Evolutionary conservation across 345 rosid genomes (phyloP).

Genomic region (Hypericum perforatum): DNA sequence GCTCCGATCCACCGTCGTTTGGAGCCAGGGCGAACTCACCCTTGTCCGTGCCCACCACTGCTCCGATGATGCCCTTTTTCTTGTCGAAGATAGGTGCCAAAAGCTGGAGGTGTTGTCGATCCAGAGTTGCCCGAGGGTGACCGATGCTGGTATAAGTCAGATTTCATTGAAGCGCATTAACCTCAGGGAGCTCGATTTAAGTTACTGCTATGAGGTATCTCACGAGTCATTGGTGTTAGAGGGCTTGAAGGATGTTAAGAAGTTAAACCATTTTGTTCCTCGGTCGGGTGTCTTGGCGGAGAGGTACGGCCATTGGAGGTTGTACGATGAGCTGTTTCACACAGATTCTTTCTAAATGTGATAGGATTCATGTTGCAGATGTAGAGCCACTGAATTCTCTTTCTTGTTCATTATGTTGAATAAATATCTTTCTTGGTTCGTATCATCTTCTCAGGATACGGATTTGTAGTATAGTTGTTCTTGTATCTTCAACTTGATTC

Average conservation of each 20-base stretch:
- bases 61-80: constrained; percentile 55
- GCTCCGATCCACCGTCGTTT: constrained; percentile 50
- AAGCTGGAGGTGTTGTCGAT: constrained; percentile 50
- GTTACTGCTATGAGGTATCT: constrained; percentile 76
- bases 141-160: constrained; percentile 42
- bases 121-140: too few species aligned
- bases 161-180: constrained; percentile 48
- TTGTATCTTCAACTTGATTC: too few species aligned
- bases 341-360: constrained; percentile 10
- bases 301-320: too few species aligned
- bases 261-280: constrained; percentile 59
- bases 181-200: constrained; percentile 58
- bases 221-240: constrained; percentile 44
- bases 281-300: constrained; percentile 42
- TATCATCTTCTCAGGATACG: too few species aligned
- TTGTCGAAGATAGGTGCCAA: constrained; percentile 59
- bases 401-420: too few species aligned
- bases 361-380: too few species aligned
- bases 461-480: too few species aligned
- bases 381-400: too few species aligned
- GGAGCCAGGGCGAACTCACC: constrained; percentile 53
- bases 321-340: too few species aligned
- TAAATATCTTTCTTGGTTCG: too few species aligned
- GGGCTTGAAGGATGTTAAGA: constrained; percentile 46
- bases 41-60: constrained; percentile 65